Percentiles rank a stretch among this genome's conserved stretches.
These are phyloP conservation scores for Diddensiella caesifluorescens DNA, from an alignment of 805 yeast genomes.

Conservation along the genomic window DNA sequence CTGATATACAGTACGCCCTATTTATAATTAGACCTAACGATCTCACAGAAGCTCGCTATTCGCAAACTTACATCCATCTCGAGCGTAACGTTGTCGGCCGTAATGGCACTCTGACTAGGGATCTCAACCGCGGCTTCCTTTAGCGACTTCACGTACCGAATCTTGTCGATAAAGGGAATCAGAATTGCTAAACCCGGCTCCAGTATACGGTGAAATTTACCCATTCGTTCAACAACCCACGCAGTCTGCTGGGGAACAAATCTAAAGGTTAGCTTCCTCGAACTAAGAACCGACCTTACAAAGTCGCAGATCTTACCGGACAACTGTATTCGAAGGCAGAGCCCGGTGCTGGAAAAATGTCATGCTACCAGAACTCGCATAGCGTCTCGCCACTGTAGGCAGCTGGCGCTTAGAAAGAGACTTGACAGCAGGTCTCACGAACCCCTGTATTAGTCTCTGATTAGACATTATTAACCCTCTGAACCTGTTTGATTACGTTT, in stretches of 20 bases:
- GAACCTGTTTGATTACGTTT: too few relatives aligned
- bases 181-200: slow-evolving; percentile 74
- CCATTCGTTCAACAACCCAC: slow-evolving; percentile 89
- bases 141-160: slow-evolving; percentile 74
- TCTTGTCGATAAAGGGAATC: slow-evolving; percentile 67
- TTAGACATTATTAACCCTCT: too few relatives aligned
- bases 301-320: slow-evolving; percentile 33
- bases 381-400: slow-evolving; percentile 1
- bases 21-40: slow-evolving; percentile 8
- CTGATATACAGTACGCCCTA: slow-evolving; percentile 68
- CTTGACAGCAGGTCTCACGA: too few relatives aligned
- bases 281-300: not conserved
- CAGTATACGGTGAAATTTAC: slow-evolving; percentile 64
- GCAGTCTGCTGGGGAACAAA: slow-evolving; percentile 90
- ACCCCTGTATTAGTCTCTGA: too few relatives aligned
- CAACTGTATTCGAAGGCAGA: slow-evolving; percentile 68
- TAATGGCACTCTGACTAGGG: slow-evolving; percentile 78
- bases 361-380: slow-evolving; percentile 24
- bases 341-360: slow-evolving; percentile 57
- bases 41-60: too few relatives aligned
- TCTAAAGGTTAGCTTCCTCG: slow-evolving; percentile 3
- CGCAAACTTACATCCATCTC: slow-evolving; percentile 50
- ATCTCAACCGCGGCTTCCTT: slow-evolving; percentile 84
- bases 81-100: slow-evolving; percentile 77
- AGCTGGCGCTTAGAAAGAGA: too few relatives aligned